Conservation (phyloP, 768 basidiomycete species). For the Suillus luteus region DNA sequence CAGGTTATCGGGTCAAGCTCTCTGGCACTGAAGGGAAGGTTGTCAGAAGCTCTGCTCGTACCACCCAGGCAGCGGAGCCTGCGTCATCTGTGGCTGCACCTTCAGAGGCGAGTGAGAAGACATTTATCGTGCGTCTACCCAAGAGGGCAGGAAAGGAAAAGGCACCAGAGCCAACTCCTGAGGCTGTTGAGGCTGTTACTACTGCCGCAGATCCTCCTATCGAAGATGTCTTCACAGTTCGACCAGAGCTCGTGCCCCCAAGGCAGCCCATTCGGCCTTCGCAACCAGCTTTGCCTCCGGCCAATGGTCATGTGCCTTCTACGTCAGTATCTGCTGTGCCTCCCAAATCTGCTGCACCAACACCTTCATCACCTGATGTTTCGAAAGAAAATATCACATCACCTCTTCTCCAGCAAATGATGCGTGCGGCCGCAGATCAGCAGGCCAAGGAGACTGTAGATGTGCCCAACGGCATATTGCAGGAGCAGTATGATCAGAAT, state of each 20-base stretch:
- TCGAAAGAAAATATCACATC: slow-evolving; percentile 14
- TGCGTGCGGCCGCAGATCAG: slow-evolving; percentile 10
- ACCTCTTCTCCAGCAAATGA: slow-evolving; percentile 13
- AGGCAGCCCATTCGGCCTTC: slow-evolving; percentile 24
- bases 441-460: slow-evolving; percentile 19
- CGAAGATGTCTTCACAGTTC: slow-evolving; percentile 62
- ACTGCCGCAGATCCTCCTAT: slow-evolving; percentile 41
- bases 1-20: slow-evolving; percentile 62
- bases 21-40: slow-evolving; percentile 50
- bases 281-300: slow-evolving; percentile 32
- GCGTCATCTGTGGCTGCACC: slow-evolving; percentile 22
- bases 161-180: slow-evolving; percentile 20
- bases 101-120: slow-evolving; percentile 47
- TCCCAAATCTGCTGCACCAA: slow-evolving; percentile 14
- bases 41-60: slow-evolving; percentile 40
- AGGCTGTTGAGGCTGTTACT: slow-evolving; percentile 25
- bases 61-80: slow-evolving; percentile 14
- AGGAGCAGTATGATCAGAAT: slow-evolving; percentile 31
- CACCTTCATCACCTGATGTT: slow-evolving; percentile 16
- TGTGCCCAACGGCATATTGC: slow-evolving; percentile 22
- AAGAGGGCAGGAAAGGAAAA: slow-evolving; percentile 41
- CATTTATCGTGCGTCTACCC: slow-evolving; percentile 59
- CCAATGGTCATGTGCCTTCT: slow-evolving; percentile 7
- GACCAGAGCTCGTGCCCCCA: slow-evolving; percentile 45
- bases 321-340: background rate